Evolutionary conservation across 768 basidiomycete species (phyloP), one percentile per base, ranked within the genome.

Genomic region (Dentipellis fragilis): DNA sequence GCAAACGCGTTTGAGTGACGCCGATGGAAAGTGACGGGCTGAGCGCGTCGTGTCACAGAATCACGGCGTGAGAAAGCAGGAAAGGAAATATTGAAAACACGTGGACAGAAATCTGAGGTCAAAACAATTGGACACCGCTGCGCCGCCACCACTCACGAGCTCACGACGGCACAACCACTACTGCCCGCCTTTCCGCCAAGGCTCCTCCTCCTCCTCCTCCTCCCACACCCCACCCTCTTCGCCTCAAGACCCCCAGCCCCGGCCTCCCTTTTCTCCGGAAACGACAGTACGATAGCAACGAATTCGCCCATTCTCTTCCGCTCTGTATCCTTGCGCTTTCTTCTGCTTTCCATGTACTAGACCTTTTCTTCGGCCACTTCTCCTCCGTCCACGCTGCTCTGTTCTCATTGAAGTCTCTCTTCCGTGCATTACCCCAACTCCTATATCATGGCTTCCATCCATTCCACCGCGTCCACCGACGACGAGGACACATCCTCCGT

Each of bases 401-500:
- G 42, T 42, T 53, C 46, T 54, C 59, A 2, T 48, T 54, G 29
- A 46, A 29, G 17, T 51, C 51, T 49, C 39, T 50, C 21, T 48
- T 19, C 10, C n/a, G 14, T 34, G 17, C 58, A 48, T 5, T 49
- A 35, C 54, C 49, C 36, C 38, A 45, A 38, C 49, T 50, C 42
- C 29, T 50, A 21, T 52, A 19, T 54, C 54, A 34, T 34, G 36
- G 40, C 56, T 54, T 46, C 60, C 54, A 21, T 49, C 49, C 37
- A 57, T 38, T 35, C 53, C 51, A 19, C 42, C 46, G 56, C 57
- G 35, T 39, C 46, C 47, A n/a, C 54, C 35, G 34, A 60, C 37
- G 55, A 59, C 50, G 47, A 57, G 53, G 61, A 62, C 45, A 53
- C 59, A 10, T 60, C 61, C 47, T 50, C 50, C 17, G 56, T 60